Evolutionary conservation across 2,329 filamentous ascomycete genomes (phyloP).

Genomic region (Pseudogymnoascus sp.): DNA sequence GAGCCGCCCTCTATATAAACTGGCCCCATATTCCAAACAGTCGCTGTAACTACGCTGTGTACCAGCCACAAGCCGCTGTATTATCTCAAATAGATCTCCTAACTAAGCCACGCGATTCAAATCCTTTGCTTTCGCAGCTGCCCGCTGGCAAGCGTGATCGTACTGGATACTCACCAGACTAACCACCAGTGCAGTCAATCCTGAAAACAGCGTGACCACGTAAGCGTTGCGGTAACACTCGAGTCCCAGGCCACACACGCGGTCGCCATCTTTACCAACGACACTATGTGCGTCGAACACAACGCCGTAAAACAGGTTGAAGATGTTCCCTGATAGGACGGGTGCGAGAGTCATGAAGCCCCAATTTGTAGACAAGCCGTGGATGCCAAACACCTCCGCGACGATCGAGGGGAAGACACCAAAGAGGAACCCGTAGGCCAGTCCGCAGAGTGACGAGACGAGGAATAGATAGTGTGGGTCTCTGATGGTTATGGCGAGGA

Average conservation of each 20-base stretch:
- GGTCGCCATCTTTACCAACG: slow-evolving; percentile 58
- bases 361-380: slow-evolving; percentile 90
- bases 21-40: neutral
- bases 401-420: slow-evolving; percentile 87
- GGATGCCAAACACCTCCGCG: slow-evolving; percentile 84
- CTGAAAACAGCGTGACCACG: slow-evolving; percentile 65
- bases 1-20: neutral
- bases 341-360: slow-evolving; percentile 88
- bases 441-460: slow-evolving; percentile 74
- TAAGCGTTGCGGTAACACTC: slow-evolving; percentile 79
- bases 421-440: slow-evolving; percentile 89
- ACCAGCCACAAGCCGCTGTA: neutral
- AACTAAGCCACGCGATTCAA: neutral
- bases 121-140: neutral
- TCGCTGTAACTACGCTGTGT: neutral
- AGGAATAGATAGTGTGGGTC: slow-evolving; percentile 70
- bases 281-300: slow-evolving; percentile 77
- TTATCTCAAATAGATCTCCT: neutral
- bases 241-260: slow-evolving; percentile 68
- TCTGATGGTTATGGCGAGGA: slow-evolving; percentile 64
- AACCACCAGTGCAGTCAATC: slow-evolving; percentile 58
- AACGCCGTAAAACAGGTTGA: slow-evolving; percentile 82
- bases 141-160: slow-evolving; percentile 1
- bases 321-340: slow-evolving; percentile 79
- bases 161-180: slow-evolving; percentile 58